Conservation (phyloP, 2,329 filamentous ascomycete genomes). For the Phialophora macrospora region DNA sequence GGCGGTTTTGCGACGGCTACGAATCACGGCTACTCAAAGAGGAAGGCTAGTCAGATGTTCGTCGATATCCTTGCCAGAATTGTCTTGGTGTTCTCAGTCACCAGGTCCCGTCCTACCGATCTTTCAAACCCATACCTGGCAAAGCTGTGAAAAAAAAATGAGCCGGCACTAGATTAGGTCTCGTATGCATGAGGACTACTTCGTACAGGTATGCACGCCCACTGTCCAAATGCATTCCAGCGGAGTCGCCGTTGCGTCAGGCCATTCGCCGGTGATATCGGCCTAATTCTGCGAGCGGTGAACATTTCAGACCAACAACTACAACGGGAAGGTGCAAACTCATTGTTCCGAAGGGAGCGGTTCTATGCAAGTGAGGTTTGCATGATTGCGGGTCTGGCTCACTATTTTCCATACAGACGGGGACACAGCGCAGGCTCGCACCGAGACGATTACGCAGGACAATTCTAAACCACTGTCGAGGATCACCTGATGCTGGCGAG, state of each 20-base stretch:
- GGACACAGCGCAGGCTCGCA: neutral
- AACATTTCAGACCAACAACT: neutral
- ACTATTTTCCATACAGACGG: neutral
- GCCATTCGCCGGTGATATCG: neutral
- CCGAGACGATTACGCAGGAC: neutral
- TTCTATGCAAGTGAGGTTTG: neutral
- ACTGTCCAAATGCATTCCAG: neutral
- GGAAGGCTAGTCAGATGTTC: neutral
- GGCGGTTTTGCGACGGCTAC: neutral
- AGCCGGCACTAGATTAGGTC: no score
- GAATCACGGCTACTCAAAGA: neutral
- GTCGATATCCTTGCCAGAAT: neutral
- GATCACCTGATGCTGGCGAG: neutral
- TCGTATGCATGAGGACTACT: neutral
- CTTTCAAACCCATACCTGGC: neutral
- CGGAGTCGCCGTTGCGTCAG: no score
- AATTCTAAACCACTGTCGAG: neutral
- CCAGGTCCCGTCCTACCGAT: neutral
- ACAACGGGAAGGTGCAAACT: neutral
- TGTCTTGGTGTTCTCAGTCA: neutral
- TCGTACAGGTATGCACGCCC: neutral
- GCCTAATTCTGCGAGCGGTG: neutral
- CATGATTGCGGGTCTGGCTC: neutral
- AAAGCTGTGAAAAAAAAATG: neutral
- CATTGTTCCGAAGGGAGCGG: neutral